Percentiles rank a stretch among this genome's conserved stretches.
phyloP scores from a whole-genome alignment of 495 filamentous ascomycete species.

The Aspergillus bridgeri region DNA sequence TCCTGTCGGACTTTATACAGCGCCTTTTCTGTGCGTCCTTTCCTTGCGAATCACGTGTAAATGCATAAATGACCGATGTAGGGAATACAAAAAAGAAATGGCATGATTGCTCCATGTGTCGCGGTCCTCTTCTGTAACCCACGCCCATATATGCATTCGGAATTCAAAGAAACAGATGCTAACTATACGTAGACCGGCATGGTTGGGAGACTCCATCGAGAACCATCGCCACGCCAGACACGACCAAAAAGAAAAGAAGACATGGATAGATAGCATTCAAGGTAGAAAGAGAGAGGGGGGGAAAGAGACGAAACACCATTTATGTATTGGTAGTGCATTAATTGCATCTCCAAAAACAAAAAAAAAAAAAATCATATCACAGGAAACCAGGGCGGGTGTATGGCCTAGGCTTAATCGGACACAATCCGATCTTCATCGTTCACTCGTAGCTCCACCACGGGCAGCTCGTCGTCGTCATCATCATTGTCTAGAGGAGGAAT shows the following conservation, averaged over 20 bases:
- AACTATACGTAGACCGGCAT: neutral
- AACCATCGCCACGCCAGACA: neutral
- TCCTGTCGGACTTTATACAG: neutral
- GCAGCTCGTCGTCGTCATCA: conserved; percentile 41
- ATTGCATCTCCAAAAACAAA: conserved; percentile 21
- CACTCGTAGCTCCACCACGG: conserved; percentile 45
- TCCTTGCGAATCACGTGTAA: neutral
- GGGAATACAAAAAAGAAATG: neutral
- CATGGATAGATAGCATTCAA: neutral
- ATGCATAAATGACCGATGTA: neutral
- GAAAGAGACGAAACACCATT: conserved; percentile 9
- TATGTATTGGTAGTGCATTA: conserved; percentile 3
- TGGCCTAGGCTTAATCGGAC: conserved; percentile 14
- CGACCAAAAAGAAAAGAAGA: too few relatives aligned
- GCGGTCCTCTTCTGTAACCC: neutral
- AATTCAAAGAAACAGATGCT: neutral
- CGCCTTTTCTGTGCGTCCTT: neutral
- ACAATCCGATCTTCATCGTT: conserved; percentile 36
- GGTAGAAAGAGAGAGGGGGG: neutral
- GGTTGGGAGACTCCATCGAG: neutral
- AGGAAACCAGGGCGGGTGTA: neutral
- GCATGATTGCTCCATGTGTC: neutral
- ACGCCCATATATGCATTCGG: neutral
- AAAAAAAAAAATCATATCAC: conserved; percentile 5
- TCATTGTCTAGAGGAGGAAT: conserved; percentile 30